Evolutionary conservation across 371 early-diverging fungal species (phyloP).

Genomic region (Mucor velutinosus): DNA sequence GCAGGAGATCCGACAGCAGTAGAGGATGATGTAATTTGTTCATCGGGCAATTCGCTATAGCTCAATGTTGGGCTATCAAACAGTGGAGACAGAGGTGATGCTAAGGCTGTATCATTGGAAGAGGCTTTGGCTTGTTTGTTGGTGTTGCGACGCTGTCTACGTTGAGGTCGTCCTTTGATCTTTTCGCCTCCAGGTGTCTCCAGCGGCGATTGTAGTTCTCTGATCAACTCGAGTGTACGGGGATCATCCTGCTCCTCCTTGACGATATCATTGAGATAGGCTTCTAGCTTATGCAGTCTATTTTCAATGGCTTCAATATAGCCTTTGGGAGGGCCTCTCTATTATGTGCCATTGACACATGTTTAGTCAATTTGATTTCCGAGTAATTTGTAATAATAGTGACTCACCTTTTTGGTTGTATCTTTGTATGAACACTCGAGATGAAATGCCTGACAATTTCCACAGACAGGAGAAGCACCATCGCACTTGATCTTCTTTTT

Average conservation of each 20-base stretch:
- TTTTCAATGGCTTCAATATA: constrained; percentile 76
- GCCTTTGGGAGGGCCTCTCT: constrained; percentile 72
- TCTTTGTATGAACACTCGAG: constrained; percentile 49
- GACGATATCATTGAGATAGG: constrained; percentile 50
- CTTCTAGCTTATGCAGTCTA: constrained; percentile 62
- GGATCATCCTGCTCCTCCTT: constrained; percentile 43
- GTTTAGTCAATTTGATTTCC: neutral
- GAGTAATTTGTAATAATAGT: neutral
- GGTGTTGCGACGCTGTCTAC: constrained; percentile 24
- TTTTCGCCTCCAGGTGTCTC: constrained; percentile 43
- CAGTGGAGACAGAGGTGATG: constrained; percentile 4
- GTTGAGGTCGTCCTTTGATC: constrained; percentile 41
- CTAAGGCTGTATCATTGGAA: neutral
- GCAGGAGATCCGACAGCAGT: neutral
- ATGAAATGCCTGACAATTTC: constrained; percentile 46
- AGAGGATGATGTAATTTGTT: neutral
- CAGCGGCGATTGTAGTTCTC: constrained; percentile 55
- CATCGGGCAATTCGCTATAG: constrained; percentile 6
- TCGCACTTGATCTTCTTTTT: constrained; percentile 70
- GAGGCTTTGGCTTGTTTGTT: neutral
- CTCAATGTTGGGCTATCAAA: constrained; percentile 16
- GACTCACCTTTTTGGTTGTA: constrained; percentile 46
- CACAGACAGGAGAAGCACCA: constrained; percentile 54
- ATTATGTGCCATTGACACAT: constrained; percentile 7
- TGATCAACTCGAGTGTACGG: constrained; percentile 48